Conservation (phyloP, 2,329 filamentous ascomycete species). For the Botrytis paeoniae region DNA sequence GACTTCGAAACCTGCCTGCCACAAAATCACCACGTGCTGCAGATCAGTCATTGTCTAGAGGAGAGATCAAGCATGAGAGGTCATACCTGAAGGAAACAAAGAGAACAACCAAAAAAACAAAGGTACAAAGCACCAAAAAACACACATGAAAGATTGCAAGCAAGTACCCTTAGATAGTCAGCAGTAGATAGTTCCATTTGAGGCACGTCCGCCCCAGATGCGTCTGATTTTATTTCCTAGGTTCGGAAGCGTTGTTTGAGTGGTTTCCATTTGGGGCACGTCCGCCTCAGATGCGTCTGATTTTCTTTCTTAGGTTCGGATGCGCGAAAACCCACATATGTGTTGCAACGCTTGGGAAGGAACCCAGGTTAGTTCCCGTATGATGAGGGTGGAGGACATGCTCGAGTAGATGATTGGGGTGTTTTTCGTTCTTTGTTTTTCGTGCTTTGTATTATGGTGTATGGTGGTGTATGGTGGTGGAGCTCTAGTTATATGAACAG, state of each 20-base stretch:
- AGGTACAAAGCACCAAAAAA: no score
- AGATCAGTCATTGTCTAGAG: neutral
- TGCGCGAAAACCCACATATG: neutral
- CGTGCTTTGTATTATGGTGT: neutral
- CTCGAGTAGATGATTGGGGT: neutral
- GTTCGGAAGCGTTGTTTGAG: neutral
- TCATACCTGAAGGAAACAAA: neutral
- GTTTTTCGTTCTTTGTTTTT: neutral
- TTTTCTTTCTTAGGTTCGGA: neutral
- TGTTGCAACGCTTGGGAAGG: constrained; percentile 3
- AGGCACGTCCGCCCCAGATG: neutral
- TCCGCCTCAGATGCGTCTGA: neutral
- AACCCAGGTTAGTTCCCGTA: neutral
- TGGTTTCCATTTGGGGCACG: neutral
- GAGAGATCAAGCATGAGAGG: neutral
- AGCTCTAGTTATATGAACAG: no score
- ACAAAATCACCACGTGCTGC: neutral
- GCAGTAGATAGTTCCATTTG: neutral
- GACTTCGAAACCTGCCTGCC: rapidly evolving
- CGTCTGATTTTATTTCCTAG: neutral
- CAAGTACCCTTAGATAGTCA: neutral
- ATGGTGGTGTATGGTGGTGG: neutral
- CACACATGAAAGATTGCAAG: neutral
- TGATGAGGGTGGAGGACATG: constrained; percentile 3
- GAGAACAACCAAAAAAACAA: no score